Conservation (phyloP, 768 basidiomycete species). For the Lactifluus subvellereus region DNA sequence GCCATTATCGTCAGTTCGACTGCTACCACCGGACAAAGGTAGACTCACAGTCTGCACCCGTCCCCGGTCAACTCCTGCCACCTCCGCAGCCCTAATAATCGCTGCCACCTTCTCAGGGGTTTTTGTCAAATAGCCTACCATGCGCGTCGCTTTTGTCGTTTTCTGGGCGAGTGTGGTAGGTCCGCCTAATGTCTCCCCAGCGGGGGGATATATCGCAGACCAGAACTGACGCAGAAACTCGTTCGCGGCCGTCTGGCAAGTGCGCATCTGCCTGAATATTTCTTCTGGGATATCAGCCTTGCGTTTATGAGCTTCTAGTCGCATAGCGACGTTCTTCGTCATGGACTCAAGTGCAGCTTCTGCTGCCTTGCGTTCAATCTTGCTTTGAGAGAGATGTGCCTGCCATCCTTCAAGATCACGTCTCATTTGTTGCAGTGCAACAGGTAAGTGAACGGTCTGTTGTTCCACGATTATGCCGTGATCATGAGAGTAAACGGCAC, state of each 20-base stretch:
- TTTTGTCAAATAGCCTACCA: constrained; percentile 75
- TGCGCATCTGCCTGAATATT: constrained; percentile 76
- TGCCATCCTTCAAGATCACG: constrained; percentile 53
- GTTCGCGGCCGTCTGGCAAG: constrained; percentile 88
- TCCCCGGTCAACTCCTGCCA: constrained; percentile 54
- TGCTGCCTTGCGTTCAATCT: constrained; percentile 59
- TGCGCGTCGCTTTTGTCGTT: constrained; percentile 74
- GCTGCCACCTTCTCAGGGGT: constrained; percentile 79
- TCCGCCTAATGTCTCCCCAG: constrained; percentile 43
- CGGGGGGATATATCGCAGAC: constrained; percentile 77
- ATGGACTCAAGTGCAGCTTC: constrained; percentile 66
- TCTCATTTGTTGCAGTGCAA: constrained; percentile 44
- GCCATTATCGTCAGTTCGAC: constrained; percentile 2
- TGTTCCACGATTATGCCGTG: constrained; percentile 9
- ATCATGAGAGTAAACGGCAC: background rate
- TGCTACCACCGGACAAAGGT: background rate
- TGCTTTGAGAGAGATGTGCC: constrained; percentile 52
- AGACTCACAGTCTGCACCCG: constrained; percentile 59
- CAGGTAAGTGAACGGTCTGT: constrained; percentile 43
- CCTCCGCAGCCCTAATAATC: constrained; percentile 57
- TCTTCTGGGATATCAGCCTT: constrained; percentile 77
- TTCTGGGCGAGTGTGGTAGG: constrained; percentile 60
- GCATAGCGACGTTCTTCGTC: constrained; percentile 74
- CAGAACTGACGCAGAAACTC: constrained; percentile 97
- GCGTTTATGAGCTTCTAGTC: constrained; percentile 57